Evolutionary conservation across 2,329 filamentous ascomycete species (phyloP), one percentile per base, ranked within the genome.

Genomic region (Thelonectria discophora): DNA sequence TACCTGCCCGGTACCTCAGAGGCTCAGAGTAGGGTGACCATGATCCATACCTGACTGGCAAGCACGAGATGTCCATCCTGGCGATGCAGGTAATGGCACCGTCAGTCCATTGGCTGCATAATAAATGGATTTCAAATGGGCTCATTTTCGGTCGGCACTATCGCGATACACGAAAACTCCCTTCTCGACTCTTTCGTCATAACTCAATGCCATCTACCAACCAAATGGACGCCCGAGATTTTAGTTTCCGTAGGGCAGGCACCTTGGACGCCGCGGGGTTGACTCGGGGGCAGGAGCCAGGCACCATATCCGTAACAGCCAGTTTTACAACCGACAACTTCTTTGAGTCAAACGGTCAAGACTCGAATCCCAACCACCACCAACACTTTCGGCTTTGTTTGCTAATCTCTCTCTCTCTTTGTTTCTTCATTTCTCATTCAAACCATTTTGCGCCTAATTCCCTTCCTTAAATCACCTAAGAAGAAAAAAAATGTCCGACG

Each of bases 401-500:
- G 24, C 55, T 24, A 10, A 45, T 43, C 32, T 24, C 12, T 42
- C 45, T 48, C 39, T 47, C 17, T 30, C 24, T 43, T 39, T 21
- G 21, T 18, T 53, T 57, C n/a, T 27, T 3, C 40, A 27, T 43
- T 30, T 18, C 40, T 54, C 34, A 24, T 45, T 54, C 32, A 30
- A 12, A 34, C 43, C 45, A 12, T 17, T 50, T 45, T 21, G 47
- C 47, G 60, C 39, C 32, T 7, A 15, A 21, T n/a, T 12, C 18
- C 12, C 43, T n/a, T 42, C 5, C 17, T 37, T 12, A 8, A 15
- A 24, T 24, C 20, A 13, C 27, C 32, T 24, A 30, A 24, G 52
- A 46, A 40, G n/a, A n/a, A 58, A 40, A 55, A 40, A 51, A 55
- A 96, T 96, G 91, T 96, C 92, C 48, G 93, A 97, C 81, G 92